A percentile compares a stretch with the other conserved stretches of the same genome.
Evolutionary conservation across 331 rosid genomes (phyloP).

Genomic region (Quercus tomentella): DNA sequence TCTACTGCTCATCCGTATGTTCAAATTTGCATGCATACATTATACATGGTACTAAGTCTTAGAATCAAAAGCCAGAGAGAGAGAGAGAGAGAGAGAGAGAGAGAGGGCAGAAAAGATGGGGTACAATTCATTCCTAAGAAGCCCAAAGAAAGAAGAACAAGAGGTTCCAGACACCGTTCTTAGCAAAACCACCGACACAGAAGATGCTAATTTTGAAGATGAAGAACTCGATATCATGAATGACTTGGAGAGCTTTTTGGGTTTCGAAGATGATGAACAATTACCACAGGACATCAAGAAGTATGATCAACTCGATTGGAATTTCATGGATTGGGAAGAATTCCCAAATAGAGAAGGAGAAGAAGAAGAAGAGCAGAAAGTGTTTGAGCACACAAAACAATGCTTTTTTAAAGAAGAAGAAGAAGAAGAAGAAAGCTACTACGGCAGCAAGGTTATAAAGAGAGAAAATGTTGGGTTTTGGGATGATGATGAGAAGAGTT

Average conservation of each 20-base stretch:
- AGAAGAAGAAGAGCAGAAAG: slow-evolving; percentile 17
- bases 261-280: slow-evolving; percentile 26
- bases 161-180: slow-evolving; percentile 41
- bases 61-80: not conserved
- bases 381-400: not conserved
- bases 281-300: not conserved
- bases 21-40: not conserved
- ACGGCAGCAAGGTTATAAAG: slow-evolving; percentile 16
- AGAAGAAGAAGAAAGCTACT: slow-evolving; percentile 25
- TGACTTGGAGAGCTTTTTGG: slow-evolving; percentile 42
- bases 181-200: slow-evolving; percentile 12
- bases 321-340: slow-evolving; percentile 55
- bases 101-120: slow-evolving; percentile 39
- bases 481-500: slow-evolving; percentile 32
- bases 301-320: slow-evolving; percentile 45
- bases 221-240: slow-evolving; percentile 47
- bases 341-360: slow-evolving; percentile 14
- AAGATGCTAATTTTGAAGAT: slow-evolving; percentile 11
- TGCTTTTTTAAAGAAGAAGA: slow-evolving; percentile 28
- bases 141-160: slow-evolving; percentile 76
- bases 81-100: not conserved
- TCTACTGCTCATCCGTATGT: not conserved
- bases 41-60: not conserved
- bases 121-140: slow-evolving; percentile 41
- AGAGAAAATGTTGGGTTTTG: slow-evolving; percentile 48